Percentiles rank a stretch among this genome's conserved stretches.
phyloP scores from a whole-genome alignment of 768 basidiomycete genomes.

The Kwoniella mangroviensis region DNA sequence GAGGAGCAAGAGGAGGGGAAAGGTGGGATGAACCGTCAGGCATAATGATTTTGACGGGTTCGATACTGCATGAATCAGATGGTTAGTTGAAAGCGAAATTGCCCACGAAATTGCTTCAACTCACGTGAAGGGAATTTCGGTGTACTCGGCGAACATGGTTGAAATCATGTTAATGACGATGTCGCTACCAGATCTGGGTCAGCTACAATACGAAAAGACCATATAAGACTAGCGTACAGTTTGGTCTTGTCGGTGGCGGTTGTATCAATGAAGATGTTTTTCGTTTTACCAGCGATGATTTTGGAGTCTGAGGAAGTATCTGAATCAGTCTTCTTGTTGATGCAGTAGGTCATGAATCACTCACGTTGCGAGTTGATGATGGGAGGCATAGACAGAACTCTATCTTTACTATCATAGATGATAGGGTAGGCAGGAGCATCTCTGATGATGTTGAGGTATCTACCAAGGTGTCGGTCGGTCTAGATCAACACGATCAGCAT shows the following conservation, averaged over 20 bases:
- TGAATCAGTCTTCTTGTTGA: not conserved
- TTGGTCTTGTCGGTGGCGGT: slow-evolving; percentile 97
- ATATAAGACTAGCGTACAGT: slow-evolving; percentile 60
- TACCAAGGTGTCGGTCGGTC: slow-evolving; percentile 88
- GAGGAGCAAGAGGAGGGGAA: slow-evolving; percentile 78
- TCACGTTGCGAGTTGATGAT: slow-evolving; percentile 64
- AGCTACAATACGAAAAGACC: not conserved
- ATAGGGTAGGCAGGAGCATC: slow-evolving; percentile 96
- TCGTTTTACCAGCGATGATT: slow-evolving; percentile 83
- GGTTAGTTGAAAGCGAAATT: no score
- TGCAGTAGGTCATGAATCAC: slow-evolving; percentile 11
- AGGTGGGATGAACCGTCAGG: slow-evolving; percentile 76
- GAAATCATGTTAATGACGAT: slow-evolving; percentile 93
- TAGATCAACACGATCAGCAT: slow-evolving; percentile 54
- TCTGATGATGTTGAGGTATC: slow-evolving; percentile 88
- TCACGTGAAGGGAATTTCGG: slow-evolving; percentile 86
- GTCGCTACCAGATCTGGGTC: slow-evolving; percentile 57
- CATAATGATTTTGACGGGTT: slow-evolving; percentile 83
- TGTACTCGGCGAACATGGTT: slow-evolving; percentile 99
- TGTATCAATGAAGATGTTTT: slow-evolving; percentile 93
- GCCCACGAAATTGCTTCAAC: slow-evolving; percentile 48
- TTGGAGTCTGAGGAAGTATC: slow-evolving; percentile 69
- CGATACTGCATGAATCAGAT: slow-evolving; percentile 67
- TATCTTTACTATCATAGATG: slow-evolving; percentile 88
- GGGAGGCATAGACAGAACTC: slow-evolving; percentile 93